Base-by-base conservation (phyloP, 164 flowering plant genomes). In the Liriodendron chinense region DNA sequence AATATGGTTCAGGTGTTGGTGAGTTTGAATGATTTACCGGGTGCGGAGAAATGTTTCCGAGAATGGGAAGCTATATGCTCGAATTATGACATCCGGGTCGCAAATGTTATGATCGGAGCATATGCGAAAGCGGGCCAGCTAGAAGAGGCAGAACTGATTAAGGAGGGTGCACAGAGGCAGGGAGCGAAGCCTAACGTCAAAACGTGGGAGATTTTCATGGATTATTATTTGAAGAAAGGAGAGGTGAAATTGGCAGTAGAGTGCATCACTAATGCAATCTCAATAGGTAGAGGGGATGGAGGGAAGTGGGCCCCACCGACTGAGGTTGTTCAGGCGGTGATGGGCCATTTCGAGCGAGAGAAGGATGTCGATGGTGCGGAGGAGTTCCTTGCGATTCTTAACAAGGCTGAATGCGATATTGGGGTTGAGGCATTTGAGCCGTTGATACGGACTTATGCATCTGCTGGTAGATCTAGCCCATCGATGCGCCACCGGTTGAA, bases 341-440 rank as follows among this genome's bases (percentile, higher is more conserved):
- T 92, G 95, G 62, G 61, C 43, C 88, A 90, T 80, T 96, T 90
- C 74, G 98, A 91, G 83, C 77, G 81, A 74, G 85, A 82, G 68
- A 89, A 85, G 79, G 97, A 96, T 84, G 97, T 92, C 47, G 96
- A 89, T 49, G 89, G 94, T 22, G 97, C 97, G 25, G 99, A 96
- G 80, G 82, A 79, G 8, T 89, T 92, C 74, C 26, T 91, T 23
- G 89, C 86, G 79, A 81, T 77, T 76, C 70, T 94, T 81, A 86
- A 86, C 79, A 87, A 88, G 78, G 84, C 78, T 28, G 82, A 70
- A 13, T 89, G 86, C 67, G 78, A 64, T 18, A 20, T 87, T 49
- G 89, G 82, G n/a, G 81, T 18, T 0, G 83, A 85, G 64, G 88
- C 90, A 72, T 89, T 89, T 69, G 98, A 94, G 80, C 83, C 91